Evolutionary conservation across 805 yeast genomes (phyloP).

Genomic region (Tetrapisispora pingtungensis): DNA sequence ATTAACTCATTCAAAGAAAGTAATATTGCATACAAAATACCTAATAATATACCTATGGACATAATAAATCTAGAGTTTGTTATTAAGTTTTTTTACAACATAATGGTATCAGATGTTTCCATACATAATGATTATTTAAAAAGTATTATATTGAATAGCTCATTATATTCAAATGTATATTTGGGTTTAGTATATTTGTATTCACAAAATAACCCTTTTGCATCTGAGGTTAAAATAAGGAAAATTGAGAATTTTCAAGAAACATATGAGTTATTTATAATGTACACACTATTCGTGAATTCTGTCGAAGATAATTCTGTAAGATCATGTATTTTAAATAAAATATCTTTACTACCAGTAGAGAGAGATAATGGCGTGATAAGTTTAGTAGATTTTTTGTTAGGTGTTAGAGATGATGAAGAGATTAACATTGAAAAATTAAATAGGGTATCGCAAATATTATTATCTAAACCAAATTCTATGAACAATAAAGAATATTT

Average conservation of each 20-base stretch:
- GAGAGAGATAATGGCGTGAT: slow-evolving; percentile 55
- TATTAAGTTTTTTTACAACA: slow-evolving; percentile 12
- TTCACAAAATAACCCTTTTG: background rate
- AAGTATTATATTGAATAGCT: slow-evolving; percentile 46
- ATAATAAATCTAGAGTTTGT: slow-evolving; percentile 4
- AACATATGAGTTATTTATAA: slow-evolving; percentile 56
- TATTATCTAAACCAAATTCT: slow-evolving; percentile 51
- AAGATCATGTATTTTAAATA: slow-evolving; percentile 36
- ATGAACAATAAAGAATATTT: slow-evolving; percentile 44
- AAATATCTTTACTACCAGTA: slow-evolving; percentile 46
- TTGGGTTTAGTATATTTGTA: slow-evolving; percentile 37
- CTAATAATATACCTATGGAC: background rate
- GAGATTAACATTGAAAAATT: slow-evolving; percentile 51
- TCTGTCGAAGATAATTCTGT: slow-evolving; percentile 40
- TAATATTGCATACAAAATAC: slow-evolving; percentile 16
- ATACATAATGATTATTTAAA: slow-evolving; percentile 18
- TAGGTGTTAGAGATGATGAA: slow-evolving; percentile 69
- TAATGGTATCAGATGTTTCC: slow-evolving; percentile 2
- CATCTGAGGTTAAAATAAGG: slow-evolving; percentile 27
- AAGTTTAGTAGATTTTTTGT: slow-evolving; percentile 62
- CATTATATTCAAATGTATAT: slow-evolving; percentile 54
- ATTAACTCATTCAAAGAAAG: slow-evolving; percentile 38
- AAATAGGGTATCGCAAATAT: slow-evolving; percentile 53
- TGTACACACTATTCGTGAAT: slow-evolving; percentile 49
- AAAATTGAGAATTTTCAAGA: slow-evolving; percentile 39